These are phyloP conservation scores for Tetradesmus obliquus DNA, from an alignment of 139 green algal genomes.

Conservation along the genomic window DNA sequence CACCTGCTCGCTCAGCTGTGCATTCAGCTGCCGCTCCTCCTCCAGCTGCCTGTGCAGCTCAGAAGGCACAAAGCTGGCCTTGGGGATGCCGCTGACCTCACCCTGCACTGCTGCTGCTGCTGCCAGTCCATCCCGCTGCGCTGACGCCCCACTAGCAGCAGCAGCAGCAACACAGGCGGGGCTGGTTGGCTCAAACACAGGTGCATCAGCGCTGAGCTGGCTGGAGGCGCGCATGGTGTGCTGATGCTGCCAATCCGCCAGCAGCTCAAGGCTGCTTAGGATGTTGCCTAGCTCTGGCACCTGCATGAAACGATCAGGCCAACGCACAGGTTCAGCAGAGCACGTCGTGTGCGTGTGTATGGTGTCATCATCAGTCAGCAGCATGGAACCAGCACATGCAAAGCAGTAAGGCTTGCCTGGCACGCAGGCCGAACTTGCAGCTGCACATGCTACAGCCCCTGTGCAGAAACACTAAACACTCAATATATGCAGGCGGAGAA, in stretches of 20 bases:
- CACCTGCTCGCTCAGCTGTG: neutral
- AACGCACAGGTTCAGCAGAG: neutral
- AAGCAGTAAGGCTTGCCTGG: no score
- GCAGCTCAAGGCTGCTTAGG: constrained; percentile 5
- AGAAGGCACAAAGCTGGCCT: constrained; percentile 6
- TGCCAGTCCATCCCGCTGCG: neutral
- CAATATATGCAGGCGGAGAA: neutral
- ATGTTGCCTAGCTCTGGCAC: constrained; percentile 11
- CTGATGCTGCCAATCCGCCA: constrained; percentile 30
- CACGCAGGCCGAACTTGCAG: neutral
- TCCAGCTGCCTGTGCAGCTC: constrained; percentile 40
- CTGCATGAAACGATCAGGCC: neutral
- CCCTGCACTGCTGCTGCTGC: neutral
- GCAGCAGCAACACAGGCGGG: neutral
- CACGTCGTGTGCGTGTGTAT: no score
- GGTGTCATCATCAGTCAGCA: no score
- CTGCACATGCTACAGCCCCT: neutral
- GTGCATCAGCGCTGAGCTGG: neutral
- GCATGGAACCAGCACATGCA: neutral
- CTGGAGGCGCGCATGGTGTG: neutral
- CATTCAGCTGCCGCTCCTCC: constrained; percentile 25
- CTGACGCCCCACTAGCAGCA: neutral
- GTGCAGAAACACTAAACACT: no score
- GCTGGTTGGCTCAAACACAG: neutral
- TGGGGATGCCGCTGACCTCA: constrained; percentile 18